A percentile compares a stretch with the other conserved stretches of the same genome.
These are phyloP conservation scores for Areca catechu DNA, from an alignment of 176 grass and related monocot species.

Conservation along the genomic window DNA sequence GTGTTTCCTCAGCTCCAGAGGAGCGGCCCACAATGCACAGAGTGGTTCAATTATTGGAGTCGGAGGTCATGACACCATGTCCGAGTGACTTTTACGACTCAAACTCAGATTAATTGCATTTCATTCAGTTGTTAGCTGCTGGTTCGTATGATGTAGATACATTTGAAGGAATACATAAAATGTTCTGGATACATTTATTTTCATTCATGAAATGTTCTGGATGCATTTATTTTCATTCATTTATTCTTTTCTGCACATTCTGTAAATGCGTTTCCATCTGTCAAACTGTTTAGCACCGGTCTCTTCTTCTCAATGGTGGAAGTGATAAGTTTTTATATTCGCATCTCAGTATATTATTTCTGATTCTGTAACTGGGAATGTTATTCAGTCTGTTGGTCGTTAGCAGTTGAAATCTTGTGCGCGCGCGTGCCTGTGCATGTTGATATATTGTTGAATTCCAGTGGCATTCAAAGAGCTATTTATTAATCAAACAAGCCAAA, in stretches of 20 bases:
- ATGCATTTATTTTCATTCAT: slow-evolving; percentile 12
- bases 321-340: no score
- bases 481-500: no score
- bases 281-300: no score
- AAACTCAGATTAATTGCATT: slow-evolving; percentile 38
- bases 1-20: slow-evolving; percentile 66
- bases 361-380: no score
- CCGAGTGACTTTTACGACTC: slow-evolving; percentile 95
- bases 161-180: background rate
- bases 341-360: no score
- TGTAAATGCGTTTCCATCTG: slow-evolving; percentile 51
- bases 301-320: no score
- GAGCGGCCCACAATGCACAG: slow-evolving; percentile 95
- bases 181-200: background rate
- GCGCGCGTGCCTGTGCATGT: no score
- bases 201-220: no score
- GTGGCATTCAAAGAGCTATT: no score
- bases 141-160: slow-evolving; percentile 33
- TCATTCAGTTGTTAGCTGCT: slow-evolving; percentile 4
- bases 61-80: slow-evolving; percentile 95
- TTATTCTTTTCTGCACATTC: slow-evolving; percentile 71
- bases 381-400: no score
- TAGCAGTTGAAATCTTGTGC: no score
- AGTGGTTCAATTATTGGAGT: slow-evolving; percentile 93
- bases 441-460: no score